Evolutionary conservation across 1,139 yeast species (phyloP).

Genomic region (Suhomyces ambrosiae): DNA sequence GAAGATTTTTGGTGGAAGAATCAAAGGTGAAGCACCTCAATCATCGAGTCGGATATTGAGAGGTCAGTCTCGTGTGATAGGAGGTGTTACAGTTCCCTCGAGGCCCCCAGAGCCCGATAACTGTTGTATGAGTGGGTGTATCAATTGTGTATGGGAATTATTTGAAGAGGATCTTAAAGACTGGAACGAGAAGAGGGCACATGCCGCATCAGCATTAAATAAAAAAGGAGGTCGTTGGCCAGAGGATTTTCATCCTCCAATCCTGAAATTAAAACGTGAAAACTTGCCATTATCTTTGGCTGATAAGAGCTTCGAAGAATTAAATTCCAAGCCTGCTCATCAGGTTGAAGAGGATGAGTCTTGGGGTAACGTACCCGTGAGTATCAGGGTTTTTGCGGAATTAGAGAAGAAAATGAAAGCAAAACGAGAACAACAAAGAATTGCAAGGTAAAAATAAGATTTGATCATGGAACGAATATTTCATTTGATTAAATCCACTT

Average conservation of each 20-base stretch:
- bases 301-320: constrained; percentile 17
- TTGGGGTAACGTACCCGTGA: constrained; percentile 74
- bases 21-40: constrained; percentile 54
- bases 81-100: constrained; percentile 76
- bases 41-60: constrained; percentile 53
- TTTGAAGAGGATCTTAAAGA: constrained; percentile 85
- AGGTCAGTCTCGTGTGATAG: constrained; percentile 51
- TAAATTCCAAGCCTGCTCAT: constrained; percentile 9
- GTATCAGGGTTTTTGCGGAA: constrained; percentile 80
- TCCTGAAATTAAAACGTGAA: constrained; percentile 30
- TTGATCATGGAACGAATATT: too few species aligned
- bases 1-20: constrained; percentile 58
- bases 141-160: constrained; percentile 95
- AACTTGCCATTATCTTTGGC: constrained; percentile 37
- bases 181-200: constrained; percentile 63
- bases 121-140: constrained; percentile 97
- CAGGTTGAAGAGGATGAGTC: constrained; percentile 33
- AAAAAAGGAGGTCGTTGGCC: constrained; percentile 73
- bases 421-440: too few species aligned
- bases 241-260: constrained; percentile 72
- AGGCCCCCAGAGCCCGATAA: constrained; percentile 89
- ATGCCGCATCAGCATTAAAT: constrained; percentile 62
- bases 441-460: background rate
- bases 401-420: constrained; percentile 69
- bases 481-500: too few species aligned